Evolutionary conservation across 805 yeast genomes (phyloP).

Genomic region (Kodamaea fukazawae): DNA sequence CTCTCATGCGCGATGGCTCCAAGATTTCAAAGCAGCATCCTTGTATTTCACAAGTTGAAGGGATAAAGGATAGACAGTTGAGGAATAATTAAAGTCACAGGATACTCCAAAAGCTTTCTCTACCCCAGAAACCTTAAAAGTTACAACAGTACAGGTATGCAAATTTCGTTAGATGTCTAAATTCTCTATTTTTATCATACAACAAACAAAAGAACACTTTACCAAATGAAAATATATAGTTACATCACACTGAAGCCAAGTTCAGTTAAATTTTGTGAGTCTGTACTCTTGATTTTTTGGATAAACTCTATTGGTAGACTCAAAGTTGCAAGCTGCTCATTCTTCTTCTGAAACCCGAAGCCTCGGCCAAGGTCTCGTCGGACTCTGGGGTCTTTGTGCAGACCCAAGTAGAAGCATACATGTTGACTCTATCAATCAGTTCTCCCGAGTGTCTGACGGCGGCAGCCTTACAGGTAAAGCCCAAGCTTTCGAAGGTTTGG

Average conservation of each 20-base stretch:
- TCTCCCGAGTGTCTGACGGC: constrained; percentile 62
- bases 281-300: too few species aligned
- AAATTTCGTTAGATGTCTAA: too few species aligned
- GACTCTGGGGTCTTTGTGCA: constrained; percentile 49
- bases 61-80: too few species aligned
- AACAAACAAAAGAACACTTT: too few species aligned
- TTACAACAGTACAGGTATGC: constrained; percentile 37
- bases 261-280: background rate
- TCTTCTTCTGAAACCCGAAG: constrained; percentile 31
- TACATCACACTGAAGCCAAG: too few species aligned
- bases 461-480: constrained; percentile 67
- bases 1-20: too few species aligned
- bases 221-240: background rate
- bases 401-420: constrained; percentile 89
- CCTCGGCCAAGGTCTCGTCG: constrained; percentile 1
- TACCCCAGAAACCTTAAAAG: constrained; percentile 26
- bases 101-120: constrained; percentile 38
- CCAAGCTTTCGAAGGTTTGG: constrained; percentile 59
- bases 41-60: too few species aligned
- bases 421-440: constrained; percentile 75
- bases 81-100: too few species aligned
- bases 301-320: too few species aligned
- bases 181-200: too few species aligned
- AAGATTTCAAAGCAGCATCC: too few species aligned
- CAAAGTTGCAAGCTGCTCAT: constrained; percentile 47